Conservation (phyloP, 257 asterid species). For the Nicotiana tomentosiformis region DNA sequence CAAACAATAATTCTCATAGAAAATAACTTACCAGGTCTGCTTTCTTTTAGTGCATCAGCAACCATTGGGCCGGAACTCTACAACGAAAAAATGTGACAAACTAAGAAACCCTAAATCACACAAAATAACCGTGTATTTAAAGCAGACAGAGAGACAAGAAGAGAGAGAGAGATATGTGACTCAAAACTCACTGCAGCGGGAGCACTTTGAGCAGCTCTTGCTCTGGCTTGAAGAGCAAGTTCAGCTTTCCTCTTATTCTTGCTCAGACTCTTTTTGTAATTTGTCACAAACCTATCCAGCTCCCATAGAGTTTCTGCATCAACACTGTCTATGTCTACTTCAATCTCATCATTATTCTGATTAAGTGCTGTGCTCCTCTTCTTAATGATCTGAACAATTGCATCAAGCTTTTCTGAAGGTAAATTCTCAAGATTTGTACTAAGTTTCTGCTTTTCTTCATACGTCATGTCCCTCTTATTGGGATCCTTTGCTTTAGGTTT, state of each 20-base stretch:
- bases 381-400: slow-evolving; percentile 76
- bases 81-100: not conserved
- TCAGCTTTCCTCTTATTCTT: slow-evolving; percentile 65
- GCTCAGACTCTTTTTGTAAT: slow-evolving; percentile 79
- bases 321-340: slow-evolving; percentile 82
- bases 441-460: slow-evolving; percentile 82
- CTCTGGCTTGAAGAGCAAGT: slow-evolving; percentile 26
- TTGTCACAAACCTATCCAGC: slow-evolving; percentile 88
- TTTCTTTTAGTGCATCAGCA: not conserved
- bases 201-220: not conserved
- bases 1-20: slow-evolving; percentile 20
- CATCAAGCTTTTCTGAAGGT: slow-evolving; percentile 80
- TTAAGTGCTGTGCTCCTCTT: slow-evolving; percentile 62
- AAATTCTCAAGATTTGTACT: slow-evolving; percentile 72
- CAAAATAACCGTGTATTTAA: slow-evolving; percentile 26
- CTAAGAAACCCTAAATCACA: not conserved
- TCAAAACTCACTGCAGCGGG: slow-evolving; percentile 12
- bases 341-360: slow-evolving; percentile 77
- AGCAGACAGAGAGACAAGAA: not conserved
- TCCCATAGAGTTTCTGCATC: slow-evolving; percentile 96
- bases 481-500: slow-evolving; percentile 94
- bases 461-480: slow-evolving; percentile 82
- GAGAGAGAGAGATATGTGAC: slow-evolving; percentile 17
- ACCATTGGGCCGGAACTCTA: slow-evolving; percentile 9
- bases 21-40: slow-evolving; percentile 4